Evolutionary conservation across 176 grass and related monocot genomes (phyloP), one percentile per base, ranked within the genome.

Genomic region (Zizania latifolia): DNA sequence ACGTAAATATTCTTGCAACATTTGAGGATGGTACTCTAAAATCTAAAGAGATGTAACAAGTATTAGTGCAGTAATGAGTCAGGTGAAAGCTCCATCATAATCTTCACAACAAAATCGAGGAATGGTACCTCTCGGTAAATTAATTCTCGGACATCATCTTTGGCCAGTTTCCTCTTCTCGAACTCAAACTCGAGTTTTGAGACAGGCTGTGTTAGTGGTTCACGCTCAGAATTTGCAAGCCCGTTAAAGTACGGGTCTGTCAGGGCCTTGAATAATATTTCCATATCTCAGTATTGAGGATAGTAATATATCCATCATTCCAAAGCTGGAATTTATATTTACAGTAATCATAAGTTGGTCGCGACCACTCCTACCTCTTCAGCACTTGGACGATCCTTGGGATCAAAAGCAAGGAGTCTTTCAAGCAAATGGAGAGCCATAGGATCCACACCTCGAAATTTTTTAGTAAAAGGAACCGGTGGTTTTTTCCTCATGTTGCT

Each of bases 171-270:
- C 71, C 91, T 88, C 74, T 93, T 90, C 81, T 99, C 96, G 21
- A 95, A 99, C 53, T 99, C 96, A 87, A 99, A 99, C 54, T 99
- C 96, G 81, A 99, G 85, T 88, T 99, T 99, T 56, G 96, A 90
- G 57, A 99, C 90, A 54, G 92, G 82, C 38, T 90, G 82, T 53
- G 89, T 84, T 45, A 83, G 69, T 66, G 96, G 96, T 68, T 99
- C 96, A 37, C 85, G 79, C 12, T 99, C 92, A 72, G 84, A 63
- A 82, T 92, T 99, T 84, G 92, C 74, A 86, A 99, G 72, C 58
- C 89, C 87, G 65, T 65, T 84, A 40, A 99, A 99, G 80, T 99
- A 99, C 48, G 96, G 89, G 75, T 99, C 96, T 29, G 16, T 33
- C 40, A 99, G 73, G 55, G 92, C 89, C 96, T 99, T 83, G 64